phyloP scores from a whole-genome alignment of 805 yeast species.

The Jamesozyma lodderae region DNA sequence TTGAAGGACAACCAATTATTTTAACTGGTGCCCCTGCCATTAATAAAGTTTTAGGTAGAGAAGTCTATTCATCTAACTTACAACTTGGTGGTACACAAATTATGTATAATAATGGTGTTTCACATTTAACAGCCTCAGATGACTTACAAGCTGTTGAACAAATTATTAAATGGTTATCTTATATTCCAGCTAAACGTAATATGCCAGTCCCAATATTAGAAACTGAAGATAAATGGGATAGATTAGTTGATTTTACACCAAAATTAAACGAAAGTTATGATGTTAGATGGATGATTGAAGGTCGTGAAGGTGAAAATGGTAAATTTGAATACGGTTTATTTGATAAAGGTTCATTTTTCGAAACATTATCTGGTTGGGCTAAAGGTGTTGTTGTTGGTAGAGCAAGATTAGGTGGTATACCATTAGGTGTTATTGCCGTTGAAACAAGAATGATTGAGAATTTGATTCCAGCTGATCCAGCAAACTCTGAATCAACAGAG shows the following conservation, averaged over 20 bases:
- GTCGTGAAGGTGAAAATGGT: slow-evolving; percentile 54
- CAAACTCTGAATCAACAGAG: slow-evolving; percentile 92
- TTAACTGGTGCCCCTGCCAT: slow-evolving; percentile 99
- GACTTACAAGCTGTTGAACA: slow-evolving; percentile 94
- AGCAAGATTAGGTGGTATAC: slow-evolving; percentile 98
- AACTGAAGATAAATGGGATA: slow-evolving; percentile 82
- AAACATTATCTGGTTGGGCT: slow-evolving; percentile 97
- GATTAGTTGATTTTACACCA: slow-evolving; percentile 80
- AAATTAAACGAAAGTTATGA: slow-evolving; percentile 66
- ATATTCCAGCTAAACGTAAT: slow-evolving; percentile 83
- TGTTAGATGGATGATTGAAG: slow-evolving; percentile 90
- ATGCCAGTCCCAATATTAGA: slow-evolving; percentile 86
- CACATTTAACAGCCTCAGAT: slow-evolving; percentile 93
- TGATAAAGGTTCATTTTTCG: slow-evolving; percentile 89
- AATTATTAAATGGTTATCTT: slow-evolving; percentile 92
- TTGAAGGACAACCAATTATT: slow-evolving; percentile 97
- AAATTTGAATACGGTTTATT: slow-evolving; percentile 76
- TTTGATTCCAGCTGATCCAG: slow-evolving; percentile 94
- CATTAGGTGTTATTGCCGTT: slow-evolving; percentile 96
- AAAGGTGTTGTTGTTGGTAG: slow-evolving; percentile 97
- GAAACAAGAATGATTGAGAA: slow-evolving; percentile 88
- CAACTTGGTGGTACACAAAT: slow-evolving; percentile 99
- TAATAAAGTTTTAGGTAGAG: slow-evolving; percentile 92
- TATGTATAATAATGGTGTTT: slow-evolving; percentile 97
- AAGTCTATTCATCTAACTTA: slow-evolving; percentile 91